A percentile compares a stretch with the other conserved stretches of the same genome.
Evolutionary conservation across 805 yeast species (phyloP).

Genomic region (Kuraishia piskuri): DNA sequence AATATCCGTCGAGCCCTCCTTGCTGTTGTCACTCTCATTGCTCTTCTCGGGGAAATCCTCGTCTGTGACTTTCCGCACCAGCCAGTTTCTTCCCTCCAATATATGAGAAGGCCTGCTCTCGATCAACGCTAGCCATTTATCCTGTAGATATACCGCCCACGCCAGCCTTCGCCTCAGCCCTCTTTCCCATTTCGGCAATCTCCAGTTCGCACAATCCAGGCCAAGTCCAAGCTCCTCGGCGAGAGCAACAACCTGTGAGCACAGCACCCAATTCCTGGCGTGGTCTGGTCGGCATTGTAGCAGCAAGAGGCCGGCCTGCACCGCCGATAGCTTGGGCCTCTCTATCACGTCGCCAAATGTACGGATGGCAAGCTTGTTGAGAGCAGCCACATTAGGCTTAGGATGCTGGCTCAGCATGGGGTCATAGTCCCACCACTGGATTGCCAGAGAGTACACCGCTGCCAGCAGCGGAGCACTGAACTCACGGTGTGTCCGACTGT

Average conservation of each 20-base stretch:
- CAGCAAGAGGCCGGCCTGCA: slow-evolving; percentile 78
- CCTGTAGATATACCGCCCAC: slow-evolving; percentile 93
- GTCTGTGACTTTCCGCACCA: slow-evolving; percentile 55
- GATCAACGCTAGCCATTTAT: slow-evolving; percentile 79
- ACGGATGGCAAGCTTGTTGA: slow-evolving; percentile 59
- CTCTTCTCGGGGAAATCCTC: slow-evolving; percentile 77
- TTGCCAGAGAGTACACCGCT: slow-evolving; percentile 80
- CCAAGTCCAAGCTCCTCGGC: slow-evolving; percentile 91
- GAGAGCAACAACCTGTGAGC: slow-evolving; percentile 79
- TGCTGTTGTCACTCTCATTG: slow-evolving; percentile 25
- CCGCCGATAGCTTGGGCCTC: slow-evolving; percentile 85
- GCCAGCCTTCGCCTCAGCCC: slow-evolving; percentile 82
- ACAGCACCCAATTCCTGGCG: slow-evolving; percentile 73
- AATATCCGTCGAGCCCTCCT: slow-evolving; percentile 58
- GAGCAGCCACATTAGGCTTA: slow-evolving; percentile 66
- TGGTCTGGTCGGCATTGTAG: slow-evolving; percentile 54
- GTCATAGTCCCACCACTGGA: slow-evolving; percentile 92
- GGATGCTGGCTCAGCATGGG: slow-evolving; percentile 67
- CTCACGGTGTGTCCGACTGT: slow-evolving; percentile 84
- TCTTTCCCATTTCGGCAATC: slow-evolving; percentile 90
- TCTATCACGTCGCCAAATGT: slow-evolving; percentile 67
- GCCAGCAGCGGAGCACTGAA: slow-evolving; percentile 87
- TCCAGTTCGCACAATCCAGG: slow-evolving; percentile 86
- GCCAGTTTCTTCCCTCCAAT: slow-evolving; percentile 68
- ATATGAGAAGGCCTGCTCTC: slow-evolving; percentile 84